Percentiles rank a stretch among this genome's conserved stretches.
phyloP scores from a whole-genome alignment of 2,329 filamentous ascomycete species.

The Rhynchosporium secalis region DNA sequence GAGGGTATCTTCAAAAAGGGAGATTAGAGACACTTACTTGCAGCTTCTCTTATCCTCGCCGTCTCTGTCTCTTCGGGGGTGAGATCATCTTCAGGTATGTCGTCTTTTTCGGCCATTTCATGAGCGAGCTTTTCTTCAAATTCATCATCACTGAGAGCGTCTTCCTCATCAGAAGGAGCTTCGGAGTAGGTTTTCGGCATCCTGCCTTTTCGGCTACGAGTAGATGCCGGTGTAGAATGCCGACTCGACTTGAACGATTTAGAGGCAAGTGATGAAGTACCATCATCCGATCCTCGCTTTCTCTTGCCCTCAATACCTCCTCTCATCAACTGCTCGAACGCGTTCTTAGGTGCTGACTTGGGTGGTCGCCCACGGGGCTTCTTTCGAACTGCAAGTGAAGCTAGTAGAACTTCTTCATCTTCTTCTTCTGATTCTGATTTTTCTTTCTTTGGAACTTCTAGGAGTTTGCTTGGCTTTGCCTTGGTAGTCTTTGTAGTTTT shows the following conservation, averaged over 20 bases:
- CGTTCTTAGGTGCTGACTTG: constrained; percentile 42
- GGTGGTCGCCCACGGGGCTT: constrained; percentile 24
- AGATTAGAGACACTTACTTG: constrained; percentile 56
- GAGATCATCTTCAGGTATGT: constrained; percentile 46
- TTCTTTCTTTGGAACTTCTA: constrained; percentile 22
- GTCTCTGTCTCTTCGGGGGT: constrained; percentile 60
- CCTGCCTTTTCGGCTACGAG: constrained; percentile 45
- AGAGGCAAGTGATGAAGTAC: constrained; percentile 45
- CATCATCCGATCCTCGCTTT: constrained; percentile 57
- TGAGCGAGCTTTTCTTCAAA: constrained; percentile 78
- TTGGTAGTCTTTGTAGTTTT: constrained; percentile 19
- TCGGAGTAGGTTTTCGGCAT: constrained; percentile 50
- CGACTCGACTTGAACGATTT: constrained; percentile 78
- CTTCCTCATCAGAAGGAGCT: constrained; percentile 59
- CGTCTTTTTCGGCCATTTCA: constrained; percentile 51
- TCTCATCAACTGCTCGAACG: constrained; percentile 47
- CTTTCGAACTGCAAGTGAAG: constrained; percentile 31
- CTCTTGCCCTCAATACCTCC: constrained; percentile 40
- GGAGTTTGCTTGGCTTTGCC: constrained; percentile 12
- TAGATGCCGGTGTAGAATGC: constrained; percentile 68
- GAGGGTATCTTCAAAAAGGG: constrained; percentile 18
- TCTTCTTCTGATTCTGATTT: constrained; percentile 33
- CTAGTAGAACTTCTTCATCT: constrained; percentile 33
- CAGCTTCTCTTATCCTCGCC: constrained; percentile 69
- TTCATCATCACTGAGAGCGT: constrained; percentile 73